Base-by-base conservation (phyloP, 2,329 filamentous ascomycete species). In the Neopestalotiopsis sp. region DNA sequence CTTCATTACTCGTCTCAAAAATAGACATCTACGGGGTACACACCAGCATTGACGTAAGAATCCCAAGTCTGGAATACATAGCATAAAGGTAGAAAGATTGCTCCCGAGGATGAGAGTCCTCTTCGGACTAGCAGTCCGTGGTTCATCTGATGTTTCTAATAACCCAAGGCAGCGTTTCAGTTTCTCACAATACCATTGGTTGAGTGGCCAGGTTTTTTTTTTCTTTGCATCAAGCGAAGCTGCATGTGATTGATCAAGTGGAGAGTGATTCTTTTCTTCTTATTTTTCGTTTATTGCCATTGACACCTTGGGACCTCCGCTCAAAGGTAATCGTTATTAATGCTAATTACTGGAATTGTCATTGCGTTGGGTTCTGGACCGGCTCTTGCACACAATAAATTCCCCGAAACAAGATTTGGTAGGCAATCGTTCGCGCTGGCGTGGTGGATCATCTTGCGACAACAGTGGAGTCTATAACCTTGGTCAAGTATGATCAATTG, bases 141-240 rank as follows among this genome's bases (percentile, higher is more conserved):
- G 59, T 62, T 40, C 30, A 62, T 62, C 59, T 62, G 32, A 62
- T 40, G 34, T 62, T 38, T 62, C 5, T 9, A n/a, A 52, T 52
- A n/a, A 38, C 34, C 45, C 59, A 62, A 34, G 24, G 24, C 57
- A 56, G 57, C 30, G 59, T 62, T 34, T 62, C 30, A 62, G 30
- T 59, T 30, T 59, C 28, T 32, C 45, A 17, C n/a, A 20, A 20
- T 13, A 20, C n/a, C n/a, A 52, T 52, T 52, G 45, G 45, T 20
- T 52, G 45, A 52, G 14, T 20, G 17, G 14, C 45, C 14, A n/a
- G 45, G 14, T 52, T 52, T 52, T n/a, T 17, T 49, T n/a, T 12
- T 49, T 49, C 42, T 49, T n/a, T 13, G 13, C 45, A 52, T 52
- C 45, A 52, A 52, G 45, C 45, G 45, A 52, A 20, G 17, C 45